A percentile compares a stretch with the other conserved stretches of the same genome.
Evolutionary conservation across 768 basidiomycete species (phyloP).

Genomic region (Steccherinum ochraceum): DNA sequence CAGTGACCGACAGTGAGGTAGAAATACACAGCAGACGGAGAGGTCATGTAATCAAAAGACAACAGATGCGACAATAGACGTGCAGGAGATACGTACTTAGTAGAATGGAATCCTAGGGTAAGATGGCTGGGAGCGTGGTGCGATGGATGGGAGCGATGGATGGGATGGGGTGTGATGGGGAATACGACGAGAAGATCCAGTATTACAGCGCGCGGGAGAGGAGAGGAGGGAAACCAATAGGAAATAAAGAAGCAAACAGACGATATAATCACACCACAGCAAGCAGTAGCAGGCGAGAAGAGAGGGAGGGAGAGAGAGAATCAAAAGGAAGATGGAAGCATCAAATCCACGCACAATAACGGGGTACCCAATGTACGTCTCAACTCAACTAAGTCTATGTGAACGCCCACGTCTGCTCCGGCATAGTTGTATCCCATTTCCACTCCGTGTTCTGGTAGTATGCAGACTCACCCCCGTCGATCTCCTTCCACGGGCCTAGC

Average conservation of each 20-base stretch:
- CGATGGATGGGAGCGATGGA: too few relatives aligned
- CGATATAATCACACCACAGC: constrained; percentile 1
- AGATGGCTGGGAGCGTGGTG: not conserved
- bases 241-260: constrained; percentile 8
- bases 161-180: not conserved
- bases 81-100: not conserved
- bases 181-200: not conserved
- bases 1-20: not conserved
- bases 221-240: constrained; percentile 8
- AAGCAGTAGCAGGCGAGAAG: too few relatives aligned
- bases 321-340: constrained; percentile 7
- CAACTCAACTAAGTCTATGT: constrained; percentile 39
- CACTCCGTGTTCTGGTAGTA: constrained; percentile 52
- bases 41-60: not conserved
- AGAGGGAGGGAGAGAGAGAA: not conserved
- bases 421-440: constrained; percentile 73
- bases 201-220: not conserved
- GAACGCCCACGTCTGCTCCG: constrained; percentile 66
- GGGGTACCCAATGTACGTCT: not conserved
- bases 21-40: not conserved
- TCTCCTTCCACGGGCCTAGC: constrained; percentile 58
- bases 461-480: constrained; percentile 69
- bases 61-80: not conserved
- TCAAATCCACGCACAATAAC: constrained; percentile 8
- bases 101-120: not conserved